A percentile compares a stretch with the other conserved stretches of the same genome.
Conservation (phyloP, 495 filamentous ascomycete species). For the Aspergillus homomorphus region DNA sequence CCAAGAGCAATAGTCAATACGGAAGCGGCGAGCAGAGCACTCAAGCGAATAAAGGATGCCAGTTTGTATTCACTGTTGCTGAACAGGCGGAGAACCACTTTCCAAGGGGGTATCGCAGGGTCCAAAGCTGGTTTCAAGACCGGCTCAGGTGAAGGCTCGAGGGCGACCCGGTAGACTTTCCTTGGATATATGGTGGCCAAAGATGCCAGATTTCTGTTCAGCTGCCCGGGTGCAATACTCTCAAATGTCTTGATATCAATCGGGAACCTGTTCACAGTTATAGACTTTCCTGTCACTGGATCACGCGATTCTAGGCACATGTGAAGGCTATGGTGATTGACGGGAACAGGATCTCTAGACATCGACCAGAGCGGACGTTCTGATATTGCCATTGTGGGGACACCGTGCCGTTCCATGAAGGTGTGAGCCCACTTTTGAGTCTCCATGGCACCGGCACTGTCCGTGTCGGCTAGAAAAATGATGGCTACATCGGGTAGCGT, state of each 20-base stretch:
- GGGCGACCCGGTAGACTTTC: slow-evolving; percentile 26
- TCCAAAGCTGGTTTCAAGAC: slow-evolving; percentile 19
- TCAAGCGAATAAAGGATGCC: slow-evolving; percentile 38
- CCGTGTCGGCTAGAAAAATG: slow-evolving; percentile 59
- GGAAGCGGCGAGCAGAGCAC: slow-evolving; percentile 40
- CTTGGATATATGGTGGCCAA: slow-evolving; percentile 51
- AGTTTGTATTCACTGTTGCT: slow-evolving; percentile 34
- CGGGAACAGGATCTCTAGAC: slow-evolving; percentile 37
- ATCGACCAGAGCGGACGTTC: slow-evolving; percentile 54
- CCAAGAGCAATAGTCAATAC: slow-evolving; percentile 36
- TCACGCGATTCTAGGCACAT: slow-evolving; percentile 66
- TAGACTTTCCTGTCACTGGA: slow-evolving; percentile 44
- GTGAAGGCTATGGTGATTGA: slow-evolving; percentile 59
- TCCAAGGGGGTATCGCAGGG: slow-evolving; percentile 30
- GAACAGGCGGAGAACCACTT: slow-evolving; percentile 28
- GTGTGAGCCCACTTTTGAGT: slow-evolving; percentile 54
- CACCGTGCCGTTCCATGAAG: slow-evolving; percentile 62
- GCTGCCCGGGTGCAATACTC: slow-evolving; percentile 67
- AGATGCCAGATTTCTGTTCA: slow-evolving; percentile 71
- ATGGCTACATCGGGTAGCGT: slow-evolving; percentile 68
- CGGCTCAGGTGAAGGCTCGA: slow-evolving; percentile 13
- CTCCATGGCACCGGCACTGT: slow-evolving; percentile 44
- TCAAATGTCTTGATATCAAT: slow-evolving; percentile 72
- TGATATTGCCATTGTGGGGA: slow-evolving; percentile 67
- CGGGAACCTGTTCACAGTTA: slow-evolving; percentile 58